These are phyloP conservation scores for Fusarium gaditjirri DNA, from an alignment of 2,329 filamentous ascomycete species.

Conservation along the genomic window DNA sequence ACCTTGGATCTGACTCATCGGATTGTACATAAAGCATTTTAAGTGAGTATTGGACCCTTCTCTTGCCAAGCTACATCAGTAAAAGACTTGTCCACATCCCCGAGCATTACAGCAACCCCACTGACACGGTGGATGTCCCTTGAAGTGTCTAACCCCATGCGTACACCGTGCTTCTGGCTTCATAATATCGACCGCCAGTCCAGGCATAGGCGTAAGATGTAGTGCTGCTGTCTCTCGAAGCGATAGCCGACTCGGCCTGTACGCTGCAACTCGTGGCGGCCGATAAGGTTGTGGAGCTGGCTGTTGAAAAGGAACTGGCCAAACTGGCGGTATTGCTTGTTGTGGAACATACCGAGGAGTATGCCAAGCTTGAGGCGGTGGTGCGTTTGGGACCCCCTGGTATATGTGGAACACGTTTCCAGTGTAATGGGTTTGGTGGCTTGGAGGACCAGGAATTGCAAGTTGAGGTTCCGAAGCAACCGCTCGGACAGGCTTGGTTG, in stretches of 20 bases:
- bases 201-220: background rate
- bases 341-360: background rate
- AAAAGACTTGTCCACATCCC: background rate
- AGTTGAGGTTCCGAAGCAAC: background rate
- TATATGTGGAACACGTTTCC: background rate
- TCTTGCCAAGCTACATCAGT: background rate
- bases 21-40: background rate
- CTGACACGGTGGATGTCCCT: background rate
- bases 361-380: background rate
- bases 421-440: background rate
- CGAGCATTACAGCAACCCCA: background rate
- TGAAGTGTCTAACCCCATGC: background rate
- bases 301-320: background rate
- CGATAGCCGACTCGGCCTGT: background rate
- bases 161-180: background rate
- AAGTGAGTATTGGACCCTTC: accelerated
- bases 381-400: background rate
- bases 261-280: background rate
- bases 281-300: background rate
- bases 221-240: background rate
- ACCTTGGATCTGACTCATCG: accelerated
- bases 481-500: background rate
- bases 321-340: background rate
- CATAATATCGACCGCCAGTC: background rate
- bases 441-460: background rate